Conservation (phyloP, 768 basidiomycete genomes). For the Termitomyces sp. region DNA sequence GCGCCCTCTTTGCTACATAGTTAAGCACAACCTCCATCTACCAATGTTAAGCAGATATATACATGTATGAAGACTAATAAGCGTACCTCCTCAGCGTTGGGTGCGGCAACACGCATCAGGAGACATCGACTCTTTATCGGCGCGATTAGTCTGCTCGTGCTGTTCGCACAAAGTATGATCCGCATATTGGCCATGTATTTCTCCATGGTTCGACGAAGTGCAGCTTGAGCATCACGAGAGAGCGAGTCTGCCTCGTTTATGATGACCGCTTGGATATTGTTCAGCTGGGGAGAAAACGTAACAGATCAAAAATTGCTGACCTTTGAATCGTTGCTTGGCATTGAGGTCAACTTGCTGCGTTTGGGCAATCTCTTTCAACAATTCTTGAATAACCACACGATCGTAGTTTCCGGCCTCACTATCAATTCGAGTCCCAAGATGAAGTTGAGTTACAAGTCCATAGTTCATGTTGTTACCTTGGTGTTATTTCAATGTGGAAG, state of each 20-base stretch:
- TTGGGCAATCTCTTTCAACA: slow-evolving; percentile 97
- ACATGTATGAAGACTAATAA: neutral
- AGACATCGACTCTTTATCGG: slow-evolving; percentile 96
- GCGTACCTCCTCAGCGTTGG: slow-evolving; percentile 69
- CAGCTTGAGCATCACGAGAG: slow-evolving; percentile 94
- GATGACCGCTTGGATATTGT: slow-evolving; percentile 70
- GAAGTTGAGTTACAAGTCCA: neutral
- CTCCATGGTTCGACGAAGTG: slow-evolving; percentile 96
- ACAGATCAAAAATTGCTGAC: slow-evolving; percentile 36
- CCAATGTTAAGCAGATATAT: neutral
- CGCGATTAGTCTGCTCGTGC: slow-evolving; percentile 92
- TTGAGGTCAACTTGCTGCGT: slow-evolving; percentile 97
- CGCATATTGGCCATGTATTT: slow-evolving; percentile 99
- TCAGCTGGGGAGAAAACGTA: neutral
- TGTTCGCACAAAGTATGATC: slow-evolving; percentile 94
- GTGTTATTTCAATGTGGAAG: slow-evolving; percentile 96
- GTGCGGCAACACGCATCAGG: slow-evolving; percentile 90
- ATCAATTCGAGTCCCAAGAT: slow-evolving; percentile 7
- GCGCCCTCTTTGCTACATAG: slow-evolving; percentile 77
- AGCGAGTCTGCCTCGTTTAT: slow-evolving; percentile 98
- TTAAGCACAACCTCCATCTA: slow-evolving; percentile 82
- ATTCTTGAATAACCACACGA: slow-evolving; percentile 92
- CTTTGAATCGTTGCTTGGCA: slow-evolving; percentile 96
- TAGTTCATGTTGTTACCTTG: slow-evolving; percentile 57
- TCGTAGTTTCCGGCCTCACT: slow-evolving; percentile 98